These are phyloP conservation scores for Priceomyces haplophilus DNA, from an alignment of 805 yeast genomes.

Conservation along the genomic window DNA sequence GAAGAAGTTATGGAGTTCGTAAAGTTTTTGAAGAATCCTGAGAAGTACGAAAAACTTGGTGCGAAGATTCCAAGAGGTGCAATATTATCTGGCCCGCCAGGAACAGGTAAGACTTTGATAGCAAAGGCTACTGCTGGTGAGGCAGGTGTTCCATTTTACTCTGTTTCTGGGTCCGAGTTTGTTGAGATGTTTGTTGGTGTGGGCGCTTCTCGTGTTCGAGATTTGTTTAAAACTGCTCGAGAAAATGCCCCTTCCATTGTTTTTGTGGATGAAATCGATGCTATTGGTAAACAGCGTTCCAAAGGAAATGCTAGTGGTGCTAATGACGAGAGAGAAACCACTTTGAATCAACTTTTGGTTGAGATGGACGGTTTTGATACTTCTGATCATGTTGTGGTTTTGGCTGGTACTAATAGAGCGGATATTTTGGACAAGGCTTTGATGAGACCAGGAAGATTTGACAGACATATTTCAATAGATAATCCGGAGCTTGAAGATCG, in stretches of 20 bases:
- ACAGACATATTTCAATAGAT: slow-evolving; percentile 87
- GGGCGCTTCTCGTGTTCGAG: slow-evolving; percentile 97
- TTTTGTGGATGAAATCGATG: slow-evolving; percentile 98
- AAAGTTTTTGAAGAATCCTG: slow-evolving; percentile 84
- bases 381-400: slow-evolving; percentile 89
- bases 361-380: slow-evolving; percentile 98
- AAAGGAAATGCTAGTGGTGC: slow-evolving; percentile 75
- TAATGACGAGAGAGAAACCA: slow-evolving; percentile 95
- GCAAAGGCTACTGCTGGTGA: slow-evolving; percentile 99
- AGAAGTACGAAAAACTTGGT: slow-evolving; percentile 86
- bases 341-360: slow-evolving; percentile 90
- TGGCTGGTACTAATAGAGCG: slow-evolving; percentile 96
- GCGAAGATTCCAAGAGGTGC: slow-evolving; percentile 99
- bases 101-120: slow-evolving; percentile 95
- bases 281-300: slow-evolving; percentile 92
- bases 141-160: slow-evolving; percentile 94
- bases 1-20: slow-evolving; percentile 98
- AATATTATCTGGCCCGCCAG: slow-evolving; percentile 96
- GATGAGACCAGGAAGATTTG: slow-evolving; percentile 96
- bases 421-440: slow-evolving; percentile 92
- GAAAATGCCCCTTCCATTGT: slow-evolving; percentile 92
- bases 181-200: slow-evolving; percentile 99
- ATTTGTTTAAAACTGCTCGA: slow-evolving; percentile 86
- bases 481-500: slow-evolving; percentile 95
- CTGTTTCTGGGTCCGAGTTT: slow-evolving; percentile 96